A percentile compares a stretch with the other conserved stretches of the same genome.
phyloP scores from a whole-genome alignment of 1,139 yeast genomes.

The Candida buenavistaensis region DNA sequence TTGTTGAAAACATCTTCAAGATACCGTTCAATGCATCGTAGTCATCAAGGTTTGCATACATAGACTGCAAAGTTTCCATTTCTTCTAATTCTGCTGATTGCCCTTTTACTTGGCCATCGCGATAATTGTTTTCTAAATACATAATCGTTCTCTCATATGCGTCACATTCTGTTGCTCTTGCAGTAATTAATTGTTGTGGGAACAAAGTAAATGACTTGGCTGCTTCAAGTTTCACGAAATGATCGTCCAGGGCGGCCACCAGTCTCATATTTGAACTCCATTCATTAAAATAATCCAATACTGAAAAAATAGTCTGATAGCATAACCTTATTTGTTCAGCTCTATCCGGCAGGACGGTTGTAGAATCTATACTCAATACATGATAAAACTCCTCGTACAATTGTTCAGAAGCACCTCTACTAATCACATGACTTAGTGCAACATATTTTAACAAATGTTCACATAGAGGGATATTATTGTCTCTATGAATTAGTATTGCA shows the following conservation, averaged over 20 bases:
- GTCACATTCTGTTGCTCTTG: constrained; percentile 77
- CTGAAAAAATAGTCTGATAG: constrained; percentile 71
- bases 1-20: constrained; percentile 68
- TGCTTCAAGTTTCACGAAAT: too few relatives aligned
- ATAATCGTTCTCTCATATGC: constrained; percentile 89
- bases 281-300: constrained; percentile 80
- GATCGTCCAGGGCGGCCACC: too few relatives aligned
- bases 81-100: constrained; percentile 36
- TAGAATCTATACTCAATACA: constrained; percentile 49
- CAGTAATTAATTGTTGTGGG: constrained; percentile 72
- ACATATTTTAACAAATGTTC: constrained; percentile 80
- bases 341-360: constrained; percentile 45
- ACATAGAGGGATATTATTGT: constrained; percentile 69
- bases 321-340: constrained; percentile 61
- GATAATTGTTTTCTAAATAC: constrained; percentile 75
- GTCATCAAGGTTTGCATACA: constrained; percentile 87
- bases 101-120: too few relatives aligned
- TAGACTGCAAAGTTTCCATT: constrained; percentile 61
- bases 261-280: constrained; percentile 54
- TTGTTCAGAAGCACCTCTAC: constrained; percentile 41
- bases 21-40: constrained; percentile 90
- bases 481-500: constrained; percentile 59
- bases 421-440: constrained; percentile 63
- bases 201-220: constrained; percentile 54
- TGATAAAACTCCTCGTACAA: constrained; percentile 57